Percentiles rank a stretch among this genome's conserved stretches.
Evolutionary conservation across 2,329 filamentous ascomycete species (phyloP).

Genomic region (Tolypocladium endophyticum): DNA sequence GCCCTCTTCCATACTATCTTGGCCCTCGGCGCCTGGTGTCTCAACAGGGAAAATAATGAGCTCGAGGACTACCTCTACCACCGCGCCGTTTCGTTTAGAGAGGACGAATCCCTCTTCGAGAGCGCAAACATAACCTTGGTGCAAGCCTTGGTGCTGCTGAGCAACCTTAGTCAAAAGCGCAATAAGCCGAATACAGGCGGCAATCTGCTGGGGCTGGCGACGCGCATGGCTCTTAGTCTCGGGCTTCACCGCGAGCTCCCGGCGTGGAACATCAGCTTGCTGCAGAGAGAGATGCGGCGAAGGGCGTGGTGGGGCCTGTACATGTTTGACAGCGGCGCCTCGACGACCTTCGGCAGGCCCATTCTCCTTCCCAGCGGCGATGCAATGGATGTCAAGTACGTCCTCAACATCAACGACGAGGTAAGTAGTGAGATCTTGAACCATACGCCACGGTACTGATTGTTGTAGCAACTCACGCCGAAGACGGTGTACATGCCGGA

Average conservation of each 20-base stretch:
- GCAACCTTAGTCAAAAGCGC: constrained; percentile 34
- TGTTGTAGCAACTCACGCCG: constrained; percentile 9
- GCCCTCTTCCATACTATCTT: constrained; percentile 26
- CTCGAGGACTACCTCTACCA: constrained; percentile 19
- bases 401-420: constrained; percentile 19
- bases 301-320: constrained; percentile 33
- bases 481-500: constrained; percentile 10
- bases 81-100: constrained; percentile 14
- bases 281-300: constrained; percentile 25
- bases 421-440: background rate
- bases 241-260: constrained; percentile 33
- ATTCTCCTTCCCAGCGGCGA: constrained; percentile 15
- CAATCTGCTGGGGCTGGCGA: constrained; percentile 34
- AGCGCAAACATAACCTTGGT: constrained; percentile 20
- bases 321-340: constrained; percentile 34
- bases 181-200: constrained; percentile 38
- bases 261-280: constrained; percentile 17
- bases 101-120: constrained; percentile 19
- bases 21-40: constrained; percentile 25
- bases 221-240: constrained; percentile 34
- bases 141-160: constrained; percentile 17
- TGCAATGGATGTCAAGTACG: constrained; percentile 17
- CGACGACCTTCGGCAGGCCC: constrained; percentile 29
- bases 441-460: background rate
- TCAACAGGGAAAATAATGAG: constrained; percentile 13